These are phyloP conservation scores for Umbelopsis vinacea DNA, from an alignment of 192 early-diverging fungal species.

Conservation along the genomic window DNA sequence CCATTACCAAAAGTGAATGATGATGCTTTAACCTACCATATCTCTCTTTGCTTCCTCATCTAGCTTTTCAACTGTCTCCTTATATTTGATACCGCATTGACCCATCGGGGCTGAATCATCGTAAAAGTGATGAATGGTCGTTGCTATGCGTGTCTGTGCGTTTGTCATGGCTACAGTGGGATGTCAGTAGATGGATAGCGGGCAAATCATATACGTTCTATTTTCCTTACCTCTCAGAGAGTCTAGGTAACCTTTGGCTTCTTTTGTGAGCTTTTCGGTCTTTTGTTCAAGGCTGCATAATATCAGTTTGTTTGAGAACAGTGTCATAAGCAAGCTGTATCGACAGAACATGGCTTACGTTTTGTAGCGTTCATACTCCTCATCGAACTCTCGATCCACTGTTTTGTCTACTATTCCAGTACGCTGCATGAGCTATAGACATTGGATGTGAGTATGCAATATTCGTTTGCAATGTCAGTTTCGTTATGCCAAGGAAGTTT, in stretches of 20 bases:
- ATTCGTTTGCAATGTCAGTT: neutral
- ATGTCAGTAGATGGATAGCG: too few species aligned
- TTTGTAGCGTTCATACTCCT: slow-evolving; percentile 42
- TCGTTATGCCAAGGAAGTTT: neutral
- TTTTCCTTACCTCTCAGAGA: slow-evolving; percentile 67
- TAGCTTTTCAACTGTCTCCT: slow-evolving; percentile 76
- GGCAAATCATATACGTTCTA: too few species aligned
- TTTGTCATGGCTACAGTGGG: slow-evolving; percentile 69
- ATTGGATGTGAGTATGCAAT: neutral
- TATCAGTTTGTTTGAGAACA: neutral
- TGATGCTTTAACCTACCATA: slow-evolving; percentile 62
- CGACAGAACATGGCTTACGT: slow-evolving; percentile 24
- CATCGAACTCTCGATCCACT: slow-evolving; percentile 67
- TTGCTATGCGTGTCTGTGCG: slow-evolving; percentile 83
- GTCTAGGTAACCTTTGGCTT: slow-evolving; percentile 92
- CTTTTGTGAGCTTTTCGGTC: slow-evolving; percentile 81
- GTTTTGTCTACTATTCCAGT: slow-evolving; percentile 80
- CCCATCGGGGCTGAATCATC: slow-evolving; percentile 80
- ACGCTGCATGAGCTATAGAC: slow-evolving; percentile 64
- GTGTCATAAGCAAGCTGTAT: neutral
- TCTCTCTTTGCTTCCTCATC: slow-evolving; percentile 80
- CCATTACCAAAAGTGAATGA: neutral
- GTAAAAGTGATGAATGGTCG: slow-evolving; percentile 88
- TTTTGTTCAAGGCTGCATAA: slow-evolving; percentile 76
- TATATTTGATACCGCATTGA: slow-evolving; percentile 81